A percentile compares a stretch with the other conserved stretches of the same genome.
These are phyloP conservation scores for Triticum timopheevii DNA, from an alignment of 176 grass and related monocot species.

Conservation along the genomic window DNA sequence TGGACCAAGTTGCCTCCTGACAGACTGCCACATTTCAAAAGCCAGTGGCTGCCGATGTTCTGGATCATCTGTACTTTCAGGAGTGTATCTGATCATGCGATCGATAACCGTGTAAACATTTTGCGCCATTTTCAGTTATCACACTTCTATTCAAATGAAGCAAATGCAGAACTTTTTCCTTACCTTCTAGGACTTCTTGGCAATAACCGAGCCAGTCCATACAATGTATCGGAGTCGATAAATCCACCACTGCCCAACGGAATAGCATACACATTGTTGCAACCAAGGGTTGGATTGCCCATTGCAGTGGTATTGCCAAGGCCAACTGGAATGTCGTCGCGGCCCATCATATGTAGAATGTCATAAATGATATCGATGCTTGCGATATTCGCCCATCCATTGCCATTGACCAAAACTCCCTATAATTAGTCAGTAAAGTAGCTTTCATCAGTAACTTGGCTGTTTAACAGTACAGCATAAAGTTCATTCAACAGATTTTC, in stretches of 20 bases:
- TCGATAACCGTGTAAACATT: not conserved
- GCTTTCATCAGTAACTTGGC: not conserved
- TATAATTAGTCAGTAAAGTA: conserved; percentile 18
- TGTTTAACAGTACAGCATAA: not conserved
- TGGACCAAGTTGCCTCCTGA: conserved; percentile 48
- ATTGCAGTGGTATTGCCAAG: conserved; percentile 63
- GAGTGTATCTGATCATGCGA: conserved; percentile 52
- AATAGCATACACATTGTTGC: conserved; percentile 69
- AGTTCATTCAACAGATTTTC: conserved; percentile 1
- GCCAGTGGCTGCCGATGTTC: conserved; percentile 59
- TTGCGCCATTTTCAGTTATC: not conserved
- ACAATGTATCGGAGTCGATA: conserved; percentile 87
- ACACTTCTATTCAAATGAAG: not conserved
- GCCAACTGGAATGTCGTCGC: conserved; percentile 82
- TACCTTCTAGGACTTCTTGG: conserved; percentile 95
- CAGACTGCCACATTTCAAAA: conserved; percentile 79
- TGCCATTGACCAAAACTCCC: conserved; percentile 65
- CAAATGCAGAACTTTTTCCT: not conserved
- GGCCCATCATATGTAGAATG: conserved; percentile 96
- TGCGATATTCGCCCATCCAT: conserved; percentile 81
- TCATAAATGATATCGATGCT: conserved; percentile 87
- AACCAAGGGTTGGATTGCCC: conserved; percentile 56
- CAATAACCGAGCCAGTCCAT: conserved; percentile 63
- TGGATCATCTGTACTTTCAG: conserved; percentile 54
- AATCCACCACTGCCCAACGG: conserved; percentile 74